Evolutionary conservation across 805 yeast species (phyloP), one percentile per base, ranked within the genome.

Genomic region (Pichia rugopelliculosa): DNA sequence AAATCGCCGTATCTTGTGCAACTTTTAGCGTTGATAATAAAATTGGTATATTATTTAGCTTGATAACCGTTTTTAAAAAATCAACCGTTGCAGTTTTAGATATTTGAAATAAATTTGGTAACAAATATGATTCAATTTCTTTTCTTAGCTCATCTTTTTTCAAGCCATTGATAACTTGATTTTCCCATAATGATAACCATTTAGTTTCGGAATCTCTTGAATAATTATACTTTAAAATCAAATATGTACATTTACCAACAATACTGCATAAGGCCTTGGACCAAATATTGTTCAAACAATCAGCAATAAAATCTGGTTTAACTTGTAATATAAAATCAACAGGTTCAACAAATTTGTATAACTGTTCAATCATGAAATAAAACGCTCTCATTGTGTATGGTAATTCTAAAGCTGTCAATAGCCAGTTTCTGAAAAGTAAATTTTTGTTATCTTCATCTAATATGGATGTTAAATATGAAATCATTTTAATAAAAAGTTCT

Each of bases 191-290:
- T 0, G 55, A 45, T 6, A 77, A 56, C 87, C 88, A 84, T 7
- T 53, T 41, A 11, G 59, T 59, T n/a, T 62, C 57, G 7, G 52
- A 34, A 18, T 45, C 47, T 7, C 21, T 21, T 17, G 56, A 23
- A 17, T 39, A 33, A 49, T 70, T 70, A 39, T 64, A 64, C 34
- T 67, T 59, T 46, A 73, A 58, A 2, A 77, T 50, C 0, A 73
- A 57, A 7, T 69, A 68, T 1, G 83, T 48, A 17, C 81, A 71
- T 56, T 79, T 83, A n/a, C 85, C 81, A 18, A 80, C 71, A 3
- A 83, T 75, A 50, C 79, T 84, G 0, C 93, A 82, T 47, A 87
- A 60, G 0, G 87, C 75, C 53, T 76, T 79, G 1, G 80, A 71
- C 53, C 69, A 65, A 67, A 84, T 79, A 17, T 71, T 62, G 2